A percentile compares a stretch with the other conserved stretches of the same genome.
phyloP scores from a whole-genome alignment of 2,329 filamentous ascomycete genomes.

The Lachnellula arida region DNA sequence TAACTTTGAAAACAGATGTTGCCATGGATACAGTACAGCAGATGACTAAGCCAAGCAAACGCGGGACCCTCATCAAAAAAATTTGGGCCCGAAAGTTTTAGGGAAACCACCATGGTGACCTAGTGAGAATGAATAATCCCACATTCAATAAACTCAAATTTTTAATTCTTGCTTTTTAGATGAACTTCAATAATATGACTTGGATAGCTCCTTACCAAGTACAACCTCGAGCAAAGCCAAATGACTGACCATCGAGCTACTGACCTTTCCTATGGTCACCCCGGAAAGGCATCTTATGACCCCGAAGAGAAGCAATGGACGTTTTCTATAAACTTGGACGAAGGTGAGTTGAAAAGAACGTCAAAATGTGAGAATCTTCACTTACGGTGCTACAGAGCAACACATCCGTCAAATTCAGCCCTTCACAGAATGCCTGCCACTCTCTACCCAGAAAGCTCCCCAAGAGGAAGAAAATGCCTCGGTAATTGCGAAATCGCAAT shows the following conservation, averaged over 20 bases:
- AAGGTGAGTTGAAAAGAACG: constrained; percentile 13
- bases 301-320: constrained; percentile 28
- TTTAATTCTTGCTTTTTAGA: constrained; percentile 6
- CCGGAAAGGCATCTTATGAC: constrained; percentile 45
- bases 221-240: constrained; percentile 32
- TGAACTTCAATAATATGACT: constrained; percentile 17
- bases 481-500: constrained; percentile 13
- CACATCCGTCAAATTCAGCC: constrained; percentile 25
- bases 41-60: constrained; percentile 1
- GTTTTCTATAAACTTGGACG: constrained; percentile 23
- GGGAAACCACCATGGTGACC: not conserved
- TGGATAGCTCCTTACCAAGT: constrained; percentile 8
- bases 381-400: constrained; percentile 17
- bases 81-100: not conserved
- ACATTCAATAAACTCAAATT: constrained; percentile 4
- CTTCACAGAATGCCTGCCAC: constrained; percentile 22
- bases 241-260: constrained; percentile 34
- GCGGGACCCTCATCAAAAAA: not conserved
- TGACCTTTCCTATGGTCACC: constrained; percentile 49
- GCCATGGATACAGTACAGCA: not conserved
- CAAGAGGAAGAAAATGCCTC: constrained; percentile 8
- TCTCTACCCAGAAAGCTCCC: constrained; percentile 17
- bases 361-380: not conserved
- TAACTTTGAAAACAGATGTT: not conserved
- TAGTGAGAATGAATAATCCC: constrained; percentile 3